A percentile compares a stretch with the other conserved stretches of the same genome.
phyloP scores from a whole-genome alignment of 2,329 filamentous ascomycete species.

The Ascochyta rabiei region DNA sequence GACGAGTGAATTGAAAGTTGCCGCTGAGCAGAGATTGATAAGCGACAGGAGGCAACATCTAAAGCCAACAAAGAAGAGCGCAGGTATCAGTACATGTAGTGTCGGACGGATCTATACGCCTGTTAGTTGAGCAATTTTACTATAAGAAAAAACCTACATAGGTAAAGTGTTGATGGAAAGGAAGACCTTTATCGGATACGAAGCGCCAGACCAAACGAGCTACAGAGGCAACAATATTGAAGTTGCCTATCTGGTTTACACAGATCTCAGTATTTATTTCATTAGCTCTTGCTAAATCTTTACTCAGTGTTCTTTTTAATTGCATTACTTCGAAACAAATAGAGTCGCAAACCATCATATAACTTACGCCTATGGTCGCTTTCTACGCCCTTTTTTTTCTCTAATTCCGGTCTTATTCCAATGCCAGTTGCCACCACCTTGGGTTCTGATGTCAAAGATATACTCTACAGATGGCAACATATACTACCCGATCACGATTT shows the following conservation, averaged over 20 bases:
- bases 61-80: constrained; percentile 30
- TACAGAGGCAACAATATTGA: constrained; percentile 54
- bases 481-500: constrained; percentile 23
- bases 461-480: constrained; percentile 24
- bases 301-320: too few relatives aligned
- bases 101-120: constrained; percentile 25
- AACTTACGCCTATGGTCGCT: neutral
- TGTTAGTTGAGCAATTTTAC: too few relatives aligned
- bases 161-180: constrained; percentile 43
- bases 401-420: neutral
- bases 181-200: constrained; percentile 56
- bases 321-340: too few relatives aligned
- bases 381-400: neutral
- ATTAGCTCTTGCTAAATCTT: too few relatives aligned
- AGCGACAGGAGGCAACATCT: constrained; percentile 42
- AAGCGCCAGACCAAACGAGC: constrained; percentile 59
- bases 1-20: constrained; percentile 47
- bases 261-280: too few relatives aligned
- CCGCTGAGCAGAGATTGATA: constrained; percentile 39
- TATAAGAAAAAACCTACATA: constrained; percentile 9
- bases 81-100: constrained; percentile 33
- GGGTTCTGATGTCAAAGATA: constrained; percentile 11
- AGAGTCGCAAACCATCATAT: too few relatives aligned
- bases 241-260: constrained; percentile 39
- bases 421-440: neutral